Base-by-base conservation (phyloP, 2,329 filamentous ascomycete genomes). In the Talaromyces sp. region DNA sequence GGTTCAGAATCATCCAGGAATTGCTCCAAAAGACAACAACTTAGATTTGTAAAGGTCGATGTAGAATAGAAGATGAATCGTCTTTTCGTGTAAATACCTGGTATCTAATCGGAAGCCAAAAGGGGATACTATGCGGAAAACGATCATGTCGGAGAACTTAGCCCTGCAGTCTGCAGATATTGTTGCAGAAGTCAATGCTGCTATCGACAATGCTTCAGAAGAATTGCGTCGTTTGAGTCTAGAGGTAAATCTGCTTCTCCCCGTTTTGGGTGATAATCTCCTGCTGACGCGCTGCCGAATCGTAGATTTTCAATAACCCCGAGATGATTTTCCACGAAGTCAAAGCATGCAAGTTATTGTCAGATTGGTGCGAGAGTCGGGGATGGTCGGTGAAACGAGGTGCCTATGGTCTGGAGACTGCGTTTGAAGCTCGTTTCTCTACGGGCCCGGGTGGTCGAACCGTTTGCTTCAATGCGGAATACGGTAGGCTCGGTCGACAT, bases 291-390 rank as follows among this genome's bases (percentile, higher is more conserved):
- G 27, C 6, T 27, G 27, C 27, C 27, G 27, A 27, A 27, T 27
- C 1, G 27, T 27, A 27, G 52, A 56, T 77, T 22, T 71, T 72
- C 60, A 68, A 71, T 45, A 73, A 83, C 63, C 82, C 82, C 0
- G 82, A 84, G 68, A 68, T 81, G 1, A 77, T 74, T 2, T 84
- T 79, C 67, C 70, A 82, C 59, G 83, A 85, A 67, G 70, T 75
- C 68, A 76, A 76, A 13, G 82, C 83, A 3, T 81, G 83, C 66
- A 76, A 81, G 24, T 76, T 73, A 6, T 76, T 84, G 27, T 75
- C 77, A 2, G 66, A 70, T 2, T 73, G 78, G 49, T 71, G 84
- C 0, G 70, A 76, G 50, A 64, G 68, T 5, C 75, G 76, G 4
- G 81, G 79, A 0, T 81, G 79, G 66, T 60, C 68, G 0, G 79